Percentiles rank a stretch among this genome's conserved stretches.
These are phyloP conservation scores for Halenospora varia DNA, from an alignment of 495 filamentous ascomycete genomes.

Conservation along the genomic window DNA sequence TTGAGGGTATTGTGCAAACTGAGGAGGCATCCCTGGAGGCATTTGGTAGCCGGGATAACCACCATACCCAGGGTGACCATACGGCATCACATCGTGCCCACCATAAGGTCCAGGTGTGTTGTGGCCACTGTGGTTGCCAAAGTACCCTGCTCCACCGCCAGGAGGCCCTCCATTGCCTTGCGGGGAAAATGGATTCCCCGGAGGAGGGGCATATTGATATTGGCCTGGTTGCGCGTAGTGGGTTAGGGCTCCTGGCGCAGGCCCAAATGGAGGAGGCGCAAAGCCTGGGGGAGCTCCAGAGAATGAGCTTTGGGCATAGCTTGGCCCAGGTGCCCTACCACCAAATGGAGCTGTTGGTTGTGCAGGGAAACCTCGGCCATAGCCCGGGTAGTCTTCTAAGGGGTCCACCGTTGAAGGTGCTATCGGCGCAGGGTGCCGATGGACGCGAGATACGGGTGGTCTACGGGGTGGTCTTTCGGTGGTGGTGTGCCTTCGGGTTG, in stretches of 20 bases:
- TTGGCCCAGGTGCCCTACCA: slow-evolving; percentile 27
- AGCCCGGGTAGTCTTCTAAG: slow-evolving; percentile 25
- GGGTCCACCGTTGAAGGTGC: slow-evolving; percentile 30
- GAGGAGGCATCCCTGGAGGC: slow-evolving; percentile 30
- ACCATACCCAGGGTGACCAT: slow-evolving; percentile 32
- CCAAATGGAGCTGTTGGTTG: slow-evolving; percentile 29
- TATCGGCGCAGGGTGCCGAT: slow-evolving; percentile 27
- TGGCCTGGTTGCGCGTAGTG: slow-evolving; percentile 24
- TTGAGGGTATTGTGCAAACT: slow-evolving; percentile 6
- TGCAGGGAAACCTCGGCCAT: slow-evolving; percentile 5
- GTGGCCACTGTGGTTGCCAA: slow-evolving; percentile 19
- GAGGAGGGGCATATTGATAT: slow-evolving; percentile 32
- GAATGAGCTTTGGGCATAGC: slow-evolving; percentile 38
- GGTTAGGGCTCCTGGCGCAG: not conserved
- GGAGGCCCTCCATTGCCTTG: slow-evolving; percentile 16
- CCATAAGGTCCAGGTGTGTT: slow-evolving; percentile 27
- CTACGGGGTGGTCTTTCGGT: slow-evolving; percentile 36
- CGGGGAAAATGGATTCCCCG: slow-evolving; percentile 30
- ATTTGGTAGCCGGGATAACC: slow-evolving; percentile 31
- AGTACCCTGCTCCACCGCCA: slow-evolving; percentile 20
- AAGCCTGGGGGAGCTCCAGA: slow-evolving; percentile 24
- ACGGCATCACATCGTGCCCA: slow-evolving; percentile 49
- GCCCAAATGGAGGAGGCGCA: not conserved
- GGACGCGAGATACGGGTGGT: slow-evolving; percentile 33
- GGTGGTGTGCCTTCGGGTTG: slow-evolving; percentile 30